Evolutionary conservation across 352 stramenopile genomes (phyloP), one percentile per base, ranked within the genome.

Genomic region (Globisporangium uncinulatum): DNA sequence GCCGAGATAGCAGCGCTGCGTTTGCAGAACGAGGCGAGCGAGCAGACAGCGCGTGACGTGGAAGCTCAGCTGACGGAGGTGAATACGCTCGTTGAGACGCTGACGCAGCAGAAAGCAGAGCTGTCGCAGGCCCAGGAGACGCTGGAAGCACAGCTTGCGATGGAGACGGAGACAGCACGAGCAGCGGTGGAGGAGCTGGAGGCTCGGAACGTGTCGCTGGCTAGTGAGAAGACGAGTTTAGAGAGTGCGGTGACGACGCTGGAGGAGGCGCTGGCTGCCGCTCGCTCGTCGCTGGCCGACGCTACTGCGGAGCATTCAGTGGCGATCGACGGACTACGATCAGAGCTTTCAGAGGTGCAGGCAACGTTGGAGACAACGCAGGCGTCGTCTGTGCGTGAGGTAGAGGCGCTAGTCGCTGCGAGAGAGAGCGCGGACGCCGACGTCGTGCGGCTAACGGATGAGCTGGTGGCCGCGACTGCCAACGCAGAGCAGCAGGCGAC

Each of bases 401-500:
- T 66, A n/a, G 59, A 73, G 24, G 53, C 50, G 15, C 46, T 61
- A 17, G 50, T 53, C 3, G 49, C 49, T 0, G 49, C 61, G 52
- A 54, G 60, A 10, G 57, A 59, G 42, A 58, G 51, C 17, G 51
- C 49, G 17, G 57, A 39, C 14, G 19, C 10, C 41, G 47, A 29
- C 24, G 48, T 51, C 17, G 31, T 21, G 57, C 52, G 14, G 13
- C 42, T 47, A 43, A 62, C 36, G 24, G 19, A 54, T 6, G 21
- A 37, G 8, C 46, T 67, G 21, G 19, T 37, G n/a, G 49, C 4
- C 13, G 20, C 36, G 3, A 20, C 63, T 21, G 62, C 70, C 19
- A 37, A 77, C 8, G 48, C 41, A 3, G 61, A 58, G 11, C 65
- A n/a, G n/a, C 79, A 20, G 60, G 41, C 0, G 56, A 65, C 13